phyloP scores from a whole-genome alignment of 148 eudicot species.

The Cornus suecica region DNA sequence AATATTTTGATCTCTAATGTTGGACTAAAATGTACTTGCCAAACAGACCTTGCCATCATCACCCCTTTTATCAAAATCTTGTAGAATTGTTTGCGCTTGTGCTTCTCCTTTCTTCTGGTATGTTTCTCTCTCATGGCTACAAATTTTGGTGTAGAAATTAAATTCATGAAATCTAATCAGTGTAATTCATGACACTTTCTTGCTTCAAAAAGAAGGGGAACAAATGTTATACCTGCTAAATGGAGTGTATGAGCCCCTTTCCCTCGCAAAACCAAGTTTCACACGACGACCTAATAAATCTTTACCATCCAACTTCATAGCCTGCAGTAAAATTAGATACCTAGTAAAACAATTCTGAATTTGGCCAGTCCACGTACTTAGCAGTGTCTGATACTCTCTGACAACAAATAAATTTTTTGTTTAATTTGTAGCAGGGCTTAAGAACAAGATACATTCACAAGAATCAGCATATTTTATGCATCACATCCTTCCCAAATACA shows the following conservation, averaged over 20 bases:
- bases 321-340: background rate
- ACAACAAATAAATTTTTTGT: too few relatives aligned
- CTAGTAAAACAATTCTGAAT: background rate
- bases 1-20: too few relatives aligned
- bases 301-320: background rate
- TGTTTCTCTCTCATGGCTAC: slow-evolving; percentile 38
- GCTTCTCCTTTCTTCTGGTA: slow-evolving; percentile 46
- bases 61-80: slow-evolving; percentile 55
- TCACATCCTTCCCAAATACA: too few relatives aligned
- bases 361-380: too few relatives aligned
- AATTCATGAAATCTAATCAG: background rate
- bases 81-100: slow-evolving; percentile 45
- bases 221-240: background rate
- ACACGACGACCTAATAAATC: background rate
- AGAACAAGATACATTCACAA: too few relatives aligned
- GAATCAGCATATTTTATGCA: too few relatives aligned
- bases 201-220: too few relatives aligned
- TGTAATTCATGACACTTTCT: background rate
- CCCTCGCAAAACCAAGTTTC: background rate
- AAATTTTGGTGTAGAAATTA: background rate
- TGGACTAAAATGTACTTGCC: background rate
- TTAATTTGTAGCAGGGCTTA: too few relatives aligned
- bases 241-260: background rate
- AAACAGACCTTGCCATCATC: slow-evolving; percentile 52
- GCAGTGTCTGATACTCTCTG: too few relatives aligned